Percentiles rank a stretch among this genome's conserved stretches.
Evolutionary conservation across 495 filamentous ascomycete species (phyloP).

Genomic region (Usnea hakonensis): DNA sequence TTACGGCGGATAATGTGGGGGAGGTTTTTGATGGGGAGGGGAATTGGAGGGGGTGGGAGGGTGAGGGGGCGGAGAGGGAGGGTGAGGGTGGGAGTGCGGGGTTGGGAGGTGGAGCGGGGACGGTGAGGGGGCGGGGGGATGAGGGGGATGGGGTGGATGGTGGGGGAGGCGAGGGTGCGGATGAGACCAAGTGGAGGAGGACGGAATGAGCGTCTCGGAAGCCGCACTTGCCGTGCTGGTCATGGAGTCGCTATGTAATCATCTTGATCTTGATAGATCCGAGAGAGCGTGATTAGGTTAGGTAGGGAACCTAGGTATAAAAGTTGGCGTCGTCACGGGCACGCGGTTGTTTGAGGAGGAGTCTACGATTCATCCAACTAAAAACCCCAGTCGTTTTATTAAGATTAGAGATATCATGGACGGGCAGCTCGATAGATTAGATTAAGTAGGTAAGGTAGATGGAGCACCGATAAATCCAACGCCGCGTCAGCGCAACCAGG

Average conservation of each 20-base stretch:
- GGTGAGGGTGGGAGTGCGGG: slow-evolving; percentile 49
- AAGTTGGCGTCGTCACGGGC: not conserved
- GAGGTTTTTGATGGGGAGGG: slow-evolving; percentile 65
- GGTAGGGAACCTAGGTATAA: too few species aligned
- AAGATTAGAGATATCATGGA: slow-evolving; percentile 2
- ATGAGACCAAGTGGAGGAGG: slow-evolving; percentile 53
- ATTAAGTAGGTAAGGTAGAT: not conserved
- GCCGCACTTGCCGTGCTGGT: not conserved
- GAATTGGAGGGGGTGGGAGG: slow-evolving; percentile 47
- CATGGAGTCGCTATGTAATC: slow-evolving; percentile 13
- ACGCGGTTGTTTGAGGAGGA: not conserved
- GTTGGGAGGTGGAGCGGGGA: slow-evolving; percentile 41
- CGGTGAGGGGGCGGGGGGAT: slow-evolving; percentile 32
- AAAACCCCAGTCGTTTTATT: not conserved
- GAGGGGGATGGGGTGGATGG: slow-evolving; percentile 28
- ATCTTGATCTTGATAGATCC: too few species aligned
- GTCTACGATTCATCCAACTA: too few species aligned
- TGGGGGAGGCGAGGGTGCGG: slow-evolving; percentile 25
- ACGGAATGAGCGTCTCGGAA: slow-evolving; percentile 37
- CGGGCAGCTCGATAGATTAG: not conserved
- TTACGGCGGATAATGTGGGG: slow-evolving; percentile 89
- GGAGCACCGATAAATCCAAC: slow-evolving; percentile 13
- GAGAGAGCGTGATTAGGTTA: too few species aligned
- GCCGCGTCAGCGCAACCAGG: not conserved
- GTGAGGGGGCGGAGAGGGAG: slow-evolving; percentile 25